phyloP scores from a whole-genome alignment of 345 rosid species.

The Melaleuca quinquenervia region DNA sequence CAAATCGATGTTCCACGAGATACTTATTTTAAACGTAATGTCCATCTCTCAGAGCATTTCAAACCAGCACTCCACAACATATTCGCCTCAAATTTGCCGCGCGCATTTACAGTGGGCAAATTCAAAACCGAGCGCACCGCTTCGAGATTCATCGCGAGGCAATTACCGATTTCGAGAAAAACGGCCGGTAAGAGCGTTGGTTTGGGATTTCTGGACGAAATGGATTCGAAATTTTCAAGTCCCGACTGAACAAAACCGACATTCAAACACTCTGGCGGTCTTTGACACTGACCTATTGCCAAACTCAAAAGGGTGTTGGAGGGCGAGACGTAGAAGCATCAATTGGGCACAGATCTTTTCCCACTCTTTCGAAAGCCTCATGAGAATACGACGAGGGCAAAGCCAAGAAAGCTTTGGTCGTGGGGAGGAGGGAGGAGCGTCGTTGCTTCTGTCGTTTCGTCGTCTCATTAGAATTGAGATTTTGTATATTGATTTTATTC shows the following conservation, averaged over 20 bases:
- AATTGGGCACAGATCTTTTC: neutral
- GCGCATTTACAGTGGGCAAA: fast-evolving
- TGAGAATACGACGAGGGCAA: neutral
- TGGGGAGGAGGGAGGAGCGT: neutral
- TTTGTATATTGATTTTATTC: too few species aligned
- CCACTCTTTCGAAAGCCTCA: neutral
- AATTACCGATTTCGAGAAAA: neutral
- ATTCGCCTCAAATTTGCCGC: neutral
- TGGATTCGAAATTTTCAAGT: neutral
- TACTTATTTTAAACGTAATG: neutral
- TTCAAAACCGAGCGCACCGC: too few species aligned
- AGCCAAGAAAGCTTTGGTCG: neutral
- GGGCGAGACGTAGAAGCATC: neutral
- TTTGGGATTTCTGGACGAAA: neutral
- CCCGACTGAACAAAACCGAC: fast-evolving
- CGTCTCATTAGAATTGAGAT: neutral
- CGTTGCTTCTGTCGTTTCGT: neutral
- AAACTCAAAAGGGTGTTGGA: neutral
- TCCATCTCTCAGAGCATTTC: neutral
- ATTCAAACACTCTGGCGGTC: neutral
- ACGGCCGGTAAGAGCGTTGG: neutral
- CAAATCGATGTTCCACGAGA: fast-evolving
- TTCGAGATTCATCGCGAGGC: too few species aligned
- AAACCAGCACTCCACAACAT: fast-evolving
- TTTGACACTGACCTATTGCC: neutral